phyloP scores from a whole-genome alignment of 2,329 filamentous ascomycete genomes.

The Arthrinium phaeospermum region DNA sequence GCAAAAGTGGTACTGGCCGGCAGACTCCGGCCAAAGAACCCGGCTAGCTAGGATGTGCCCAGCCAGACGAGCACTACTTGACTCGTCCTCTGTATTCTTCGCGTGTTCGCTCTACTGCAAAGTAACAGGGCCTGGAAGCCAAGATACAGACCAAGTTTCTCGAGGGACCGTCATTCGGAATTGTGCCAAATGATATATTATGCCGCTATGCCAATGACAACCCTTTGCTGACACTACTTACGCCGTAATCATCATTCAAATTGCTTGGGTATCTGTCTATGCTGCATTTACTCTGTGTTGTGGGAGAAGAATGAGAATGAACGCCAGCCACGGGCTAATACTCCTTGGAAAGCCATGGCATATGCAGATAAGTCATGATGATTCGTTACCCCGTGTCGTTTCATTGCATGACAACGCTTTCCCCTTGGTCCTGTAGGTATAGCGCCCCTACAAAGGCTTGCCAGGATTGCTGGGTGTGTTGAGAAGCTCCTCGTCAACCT shows the following conservation, averaged over 20 bases:
- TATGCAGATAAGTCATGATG: constrained; percentile 13
- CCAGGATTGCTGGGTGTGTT: too few relatives aligned
- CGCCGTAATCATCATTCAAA: background rate
- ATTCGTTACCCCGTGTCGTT: background rate
- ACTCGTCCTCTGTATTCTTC: background rate
- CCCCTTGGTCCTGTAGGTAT: background rate
- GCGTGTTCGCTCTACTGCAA: background rate
- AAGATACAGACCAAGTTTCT: too few relatives aligned
- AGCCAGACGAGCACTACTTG: background rate
- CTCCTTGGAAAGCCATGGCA: background rate
- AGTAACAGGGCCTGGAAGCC: too few relatives aligned
- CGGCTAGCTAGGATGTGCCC: background rate
- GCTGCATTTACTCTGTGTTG: background rate
- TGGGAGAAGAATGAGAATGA: background rate
- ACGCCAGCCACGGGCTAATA: background rate
- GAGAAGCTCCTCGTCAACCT: constrained; percentile 11
- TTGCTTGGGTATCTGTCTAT: constrained; percentile 18
- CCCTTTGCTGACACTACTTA: background rate
- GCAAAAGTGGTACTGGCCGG: background rate
- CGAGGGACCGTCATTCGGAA: too few relatives aligned
- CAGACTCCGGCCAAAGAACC: background rate
- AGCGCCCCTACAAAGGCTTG: background rate
- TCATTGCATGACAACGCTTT: background rate
- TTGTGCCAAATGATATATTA: too few relatives aligned
- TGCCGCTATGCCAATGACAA: background rate